Evolutionary conservation across 345 rosid species (phyloP), one percentile per base, ranked within the genome.

Genomic region (Schrenkiella parvula): DNA sequence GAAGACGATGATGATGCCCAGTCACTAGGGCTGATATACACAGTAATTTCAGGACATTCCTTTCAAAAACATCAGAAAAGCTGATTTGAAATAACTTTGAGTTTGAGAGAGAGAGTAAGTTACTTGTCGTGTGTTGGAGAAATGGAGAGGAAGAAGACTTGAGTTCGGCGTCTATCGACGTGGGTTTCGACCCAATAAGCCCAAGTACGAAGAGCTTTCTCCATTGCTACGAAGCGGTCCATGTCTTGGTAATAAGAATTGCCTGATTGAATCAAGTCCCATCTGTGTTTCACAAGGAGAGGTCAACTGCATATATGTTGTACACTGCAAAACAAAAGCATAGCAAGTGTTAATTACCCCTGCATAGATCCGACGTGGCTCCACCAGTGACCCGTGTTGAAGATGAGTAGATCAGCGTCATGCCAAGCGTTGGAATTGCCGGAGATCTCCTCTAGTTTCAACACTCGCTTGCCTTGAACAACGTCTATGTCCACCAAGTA

Each of bases 361-460:
- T 89, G 92, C 71, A 82, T 84, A 68, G 88, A 76, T 4, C 95
- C 93, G 44, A 77, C 56, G 69, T 95, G 99, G 55, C 58, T 87
- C 99, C 99, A 95, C 98, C 99, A 95, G 41, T 95, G 99, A 10
- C 99, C 99, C 1, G 97, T 95, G 85, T 95, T 89, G 39, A 95
- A 95, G 12, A 80, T 68, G 64, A 95, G 80, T 8, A 95, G 83
- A 67, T 95, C 93, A 2, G 84, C 95, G 2, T 74, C 66, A 4
- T 70, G 77, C 96, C 96, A 95, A 7, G 81, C 84, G 2, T 85
- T 85, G 23, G 82, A 92, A 66, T 95, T 91, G n/a, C 80, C 84
- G 2, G 90, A 75, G 46, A 95, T 84, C 71, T 89, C 89, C 0
- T 87, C 95, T 0, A 91, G 82, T 65, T 68, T 86, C 13, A 95